Evolutionary conservation across 179 eudicot genomes (phyloP), one percentile per base, ranked within the genome.

Genomic region (Actinidia arguta): DNA sequence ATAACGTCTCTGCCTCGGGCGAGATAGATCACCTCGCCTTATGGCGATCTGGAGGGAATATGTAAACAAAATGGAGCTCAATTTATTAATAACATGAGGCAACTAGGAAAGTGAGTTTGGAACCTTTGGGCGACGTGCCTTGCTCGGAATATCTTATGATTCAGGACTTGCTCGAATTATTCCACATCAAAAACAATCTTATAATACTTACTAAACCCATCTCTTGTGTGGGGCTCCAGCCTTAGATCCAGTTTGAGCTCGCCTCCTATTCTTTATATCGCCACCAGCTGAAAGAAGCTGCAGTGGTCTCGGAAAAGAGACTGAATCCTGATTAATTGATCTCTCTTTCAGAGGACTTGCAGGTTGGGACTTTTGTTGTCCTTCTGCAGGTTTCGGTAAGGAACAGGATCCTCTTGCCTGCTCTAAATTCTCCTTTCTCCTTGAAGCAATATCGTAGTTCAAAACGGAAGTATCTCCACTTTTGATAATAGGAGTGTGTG

Each of bases 271-370:
- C 84, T 84, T 88, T 22, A 81, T 52, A 70, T 86, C 85, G 55
- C 83, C 91, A 85, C 85, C 74, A 64, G 87, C 78, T n/a, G 87
- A 78, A 62, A 68, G 42, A 42, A 78, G 56, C 61, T 82, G 87
- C 63, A 50, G 83, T 71, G 83, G 27, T 86, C 80, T 88, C 10
- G 82, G 84, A 31, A 87, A 69, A 5, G 87, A 27, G 12, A 67
- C 81, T 39, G 71, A 11, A 73, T 78, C 69, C 73, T 84, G 92
- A 80, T 93, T 93, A 82, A 89, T 68, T 12, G 94, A 92, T 78
- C 82, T 94, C 87, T 92, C 95, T 86, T 83, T 90, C 3, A 92
- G 85, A 78, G 95, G 97, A 81, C 85, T 91, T 73, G 61, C 85
- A 27, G 90, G 82, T 74, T 83, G 54, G 25, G 90, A 77, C 44